Conservation (phyloP, 2,329 filamentous ascomycete genomes). For the Aureobasidium melanogenum region DNA sequence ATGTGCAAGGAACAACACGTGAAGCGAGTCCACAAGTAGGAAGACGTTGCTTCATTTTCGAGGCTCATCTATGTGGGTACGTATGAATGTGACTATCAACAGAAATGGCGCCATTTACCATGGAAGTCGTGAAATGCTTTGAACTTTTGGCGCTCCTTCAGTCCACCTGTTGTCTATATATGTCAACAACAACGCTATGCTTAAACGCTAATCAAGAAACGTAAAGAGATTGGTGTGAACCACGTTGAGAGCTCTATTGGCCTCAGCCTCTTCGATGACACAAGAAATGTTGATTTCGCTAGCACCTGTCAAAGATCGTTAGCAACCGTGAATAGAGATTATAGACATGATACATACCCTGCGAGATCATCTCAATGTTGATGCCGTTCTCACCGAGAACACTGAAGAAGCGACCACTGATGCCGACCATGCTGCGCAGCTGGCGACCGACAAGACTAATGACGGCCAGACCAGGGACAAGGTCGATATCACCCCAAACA, state of each 20-base stretch:
- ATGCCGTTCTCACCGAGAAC: slow-evolving; percentile 87
- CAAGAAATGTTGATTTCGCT: slow-evolving; percentile 99
- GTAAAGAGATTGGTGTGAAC: slow-evolving; percentile 95
- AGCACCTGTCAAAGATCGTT: slow-evolving; percentile 53
- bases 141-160: neutral
- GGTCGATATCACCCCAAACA: slow-evolving; percentile 80
- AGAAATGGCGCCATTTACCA: neutral
- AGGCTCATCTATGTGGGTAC: neutral
- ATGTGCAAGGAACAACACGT: no score
- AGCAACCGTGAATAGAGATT: neutral
- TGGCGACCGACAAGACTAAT: slow-evolving; percentile 88
- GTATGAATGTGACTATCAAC: neutral
- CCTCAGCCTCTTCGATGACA: slow-evolving; percentile 85
- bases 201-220: slow-evolving; percentile 57
- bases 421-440: slow-evolving; percentile 93
- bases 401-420: slow-evolving; percentile 89
- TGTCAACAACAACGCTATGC: slow-evolving; percentile 7
- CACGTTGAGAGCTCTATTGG: slow-evolving; percentile 88
- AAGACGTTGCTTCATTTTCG: neutral
- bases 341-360: slow-evolving; percentile 53
- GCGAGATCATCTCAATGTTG: slow-evolving; percentile 99
- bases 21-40: neutral
- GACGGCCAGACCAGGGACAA: slow-evolving; percentile 89
- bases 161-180: neutral
- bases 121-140: neutral